Base-by-base conservation (phyloP, 140 eudicot species). In the Oenanthe javanica region DNA sequence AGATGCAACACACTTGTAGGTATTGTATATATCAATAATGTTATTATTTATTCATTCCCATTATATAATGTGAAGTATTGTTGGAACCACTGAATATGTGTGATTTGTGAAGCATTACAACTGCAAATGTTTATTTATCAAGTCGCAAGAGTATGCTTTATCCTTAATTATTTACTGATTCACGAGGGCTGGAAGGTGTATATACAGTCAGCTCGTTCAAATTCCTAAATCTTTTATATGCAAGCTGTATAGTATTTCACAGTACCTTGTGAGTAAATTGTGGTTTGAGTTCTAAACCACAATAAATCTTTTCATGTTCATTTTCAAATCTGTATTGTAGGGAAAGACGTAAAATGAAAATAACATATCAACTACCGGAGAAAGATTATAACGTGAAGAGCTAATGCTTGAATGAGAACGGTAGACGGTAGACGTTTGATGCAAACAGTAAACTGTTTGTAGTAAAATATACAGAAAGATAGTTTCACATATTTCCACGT, bases 301-400 rank as follows among this genome's bases (percentile, higher is more conserved):
- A 48, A 72, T 69, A 18, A 69, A 27, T 67, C 74, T 67, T 93
- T 67, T 93, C 93, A 79, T 92, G 96, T 75, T 90, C 92, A 66
- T 87, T 85, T 84, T 89, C 96, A 93, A 90, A 88, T 92, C 92
- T 92, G 88, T 79, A 52, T 10, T 21, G 18, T 38, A 16, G 4
- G 2, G 57, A 23, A 23, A 11, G 15, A 49, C 14, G 54, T 49
- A 55, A 55, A 55, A 19, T 16, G 23, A 55, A 55, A 4, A 16
- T 4, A n/a, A 19, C 5, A 55, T 4, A 19, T 55, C 64, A 18
- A 55, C 16, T 55, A 55, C 64, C 64, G 6, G 16, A 55, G 64
- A 8, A 55, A 55, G 21, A 4, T n/a, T 8, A 55, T 4, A 21
- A 57, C 25, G 25, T 7, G 3, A 57, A 21, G n/a, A 18, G 66